Evolutionary conservation across 2,329 filamentous ascomycete genomes (phyloP), one percentile per base, ranked within the genome.

Genomic region (Pezicula radicicola): DNA sequence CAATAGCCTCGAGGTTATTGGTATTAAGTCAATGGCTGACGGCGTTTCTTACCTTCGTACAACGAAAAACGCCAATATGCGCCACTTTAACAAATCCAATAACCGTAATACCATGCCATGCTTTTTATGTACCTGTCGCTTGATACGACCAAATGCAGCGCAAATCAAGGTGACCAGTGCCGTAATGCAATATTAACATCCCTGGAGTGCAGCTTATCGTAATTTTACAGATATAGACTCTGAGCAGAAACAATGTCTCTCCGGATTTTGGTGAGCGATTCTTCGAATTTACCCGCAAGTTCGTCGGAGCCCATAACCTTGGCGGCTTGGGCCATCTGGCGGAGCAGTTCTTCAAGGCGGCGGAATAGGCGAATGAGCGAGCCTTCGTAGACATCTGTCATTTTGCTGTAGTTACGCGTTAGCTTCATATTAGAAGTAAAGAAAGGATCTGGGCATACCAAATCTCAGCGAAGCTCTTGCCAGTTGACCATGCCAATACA

Each of bases 301-400:
- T 97, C 94, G 55, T 96, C 91, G 68, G 89, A 97, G 64, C 94
- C 94, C 94, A 99, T 99, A 57, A 97, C 93, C 75, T 97, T 97
- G 59, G 89, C 84, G 21, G 93, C 94, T 73, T 97, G 89, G 15
- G 88, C 93, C 81, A 97, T 96, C 71, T 99, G 94, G 60, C 94
- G 84, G 35, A 99, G 77, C 52, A 97, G 78, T 73, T 99, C 94
- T 72, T 99, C 94, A 30, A 99, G 78, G 18, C 94, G 89, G 50
- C 94, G 88, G 83, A 99, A 99, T 37, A 97, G 84, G 46, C 94
- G 91, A 63, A 99, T 97, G 55, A 99, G 76, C 53, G 91, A 97
- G 54, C 94, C 94, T 75, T 99, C 94, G 71, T 97, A 99, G 27
- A 93, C 90, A 63, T 97, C 93, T 27, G 94, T 97, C 92, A 99